Conservation (phyloP, 2,329 filamentous ascomycete genomes). For the Sporothrix luriei region DNA sequence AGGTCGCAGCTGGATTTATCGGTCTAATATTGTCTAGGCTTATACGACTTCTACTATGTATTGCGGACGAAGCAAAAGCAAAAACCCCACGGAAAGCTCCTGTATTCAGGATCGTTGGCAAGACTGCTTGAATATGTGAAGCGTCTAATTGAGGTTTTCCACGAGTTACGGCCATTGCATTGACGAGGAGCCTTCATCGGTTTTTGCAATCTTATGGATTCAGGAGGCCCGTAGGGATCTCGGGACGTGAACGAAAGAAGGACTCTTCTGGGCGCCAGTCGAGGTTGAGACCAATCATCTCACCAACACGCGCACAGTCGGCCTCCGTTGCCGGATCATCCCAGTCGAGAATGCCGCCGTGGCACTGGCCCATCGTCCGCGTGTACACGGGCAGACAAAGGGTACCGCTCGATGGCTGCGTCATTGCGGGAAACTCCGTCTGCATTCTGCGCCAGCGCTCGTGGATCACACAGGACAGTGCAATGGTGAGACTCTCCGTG, state of each 20-base stretch:
- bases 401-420: not conserved
- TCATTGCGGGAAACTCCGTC: slow-evolving; percentile 22
- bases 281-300: slow-evolving; percentile 38
- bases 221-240: slow-evolving; percentile 35
- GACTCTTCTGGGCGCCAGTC: slow-evolving; percentile 48
- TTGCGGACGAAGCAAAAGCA: not conserved
- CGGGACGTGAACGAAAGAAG: slow-evolving; percentile 38
- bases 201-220: slow-evolving; percentile 10
- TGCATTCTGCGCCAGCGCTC: slow-evolving; percentile 36
- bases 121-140: not conserved
- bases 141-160: not conserved
- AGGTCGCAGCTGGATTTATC: not conserved
- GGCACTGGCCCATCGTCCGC: slow-evolving; percentile 30
- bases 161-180: not conserved
- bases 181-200: not conserved
- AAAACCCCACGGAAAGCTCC: not conserved
- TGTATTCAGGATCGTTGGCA: not conserved
- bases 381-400: slow-evolving; percentile 34
- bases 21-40: slow-evolving; percentile 10
- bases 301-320: slow-evolving; percentile 37
- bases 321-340: slow-evolving; percentile 44
- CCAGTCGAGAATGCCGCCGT: slow-evolving; percentile 50
- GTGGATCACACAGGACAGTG: slow-evolving; percentile 35
- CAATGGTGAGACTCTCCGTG: slow-evolving; percentile 47
- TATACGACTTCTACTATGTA: not conserved